These are phyloP conservation scores for Rasamsonia emersonii DNA, from an alignment of 2,329 filamentous ascomycete species.

Conservation along the genomic window DNA sequence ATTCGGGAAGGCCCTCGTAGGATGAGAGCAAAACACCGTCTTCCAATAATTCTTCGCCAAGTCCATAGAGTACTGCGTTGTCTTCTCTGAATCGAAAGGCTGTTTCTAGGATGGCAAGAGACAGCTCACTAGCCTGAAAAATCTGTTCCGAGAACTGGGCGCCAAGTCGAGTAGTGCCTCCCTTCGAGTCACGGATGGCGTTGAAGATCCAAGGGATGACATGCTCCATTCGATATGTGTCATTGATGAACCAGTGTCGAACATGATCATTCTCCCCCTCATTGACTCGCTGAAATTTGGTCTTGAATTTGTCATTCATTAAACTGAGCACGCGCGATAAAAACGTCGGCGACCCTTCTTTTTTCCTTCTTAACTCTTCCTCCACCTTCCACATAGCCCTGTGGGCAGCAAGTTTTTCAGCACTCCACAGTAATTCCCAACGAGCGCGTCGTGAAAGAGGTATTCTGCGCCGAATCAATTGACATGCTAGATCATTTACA, in stretches of 20 bases:
- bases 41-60: slow-evolving; percentile 57
- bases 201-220: slow-evolving; percentile 73
- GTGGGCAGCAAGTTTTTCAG: slow-evolving; percentile 81
- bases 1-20: slow-evolving; percentile 63
- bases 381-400: slow-evolving; percentile 72
- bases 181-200: slow-evolving; percentile 63
- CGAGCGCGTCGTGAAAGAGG: slow-evolving; percentile 58
- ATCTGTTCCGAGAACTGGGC: slow-evolving; percentile 38
- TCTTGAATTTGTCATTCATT: slow-evolving; percentile 69
- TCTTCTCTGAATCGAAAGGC: slow-evolving; percentile 63
- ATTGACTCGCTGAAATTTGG: slow-evolving; percentile 52
- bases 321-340: slow-evolving; percentile 66
- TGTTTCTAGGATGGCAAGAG: slow-evolving; percentile 54
- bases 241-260: slow-evolving; percentile 77
- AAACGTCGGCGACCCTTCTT: slow-evolving; percentile 57
- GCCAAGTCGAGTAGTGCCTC: slow-evolving; percentile 48
- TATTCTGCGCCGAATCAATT: slow-evolving; percentile 56
- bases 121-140: slow-evolving; percentile 66
- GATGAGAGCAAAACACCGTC: slow-evolving; percentile 55
- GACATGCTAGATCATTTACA: slow-evolving; percentile 63
- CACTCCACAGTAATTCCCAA: slow-evolving; percentile 79
- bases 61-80: slow-evolving; percentile 63
- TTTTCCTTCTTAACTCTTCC: slow-evolving; percentile 56
- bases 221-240: slow-evolving; percentile 62
- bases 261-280: slow-evolving; percentile 66